Base-by-base conservation (phyloP, 2,329 filamentous ascomycete genomes). In the Scedosporium minutisporum region DNA sequence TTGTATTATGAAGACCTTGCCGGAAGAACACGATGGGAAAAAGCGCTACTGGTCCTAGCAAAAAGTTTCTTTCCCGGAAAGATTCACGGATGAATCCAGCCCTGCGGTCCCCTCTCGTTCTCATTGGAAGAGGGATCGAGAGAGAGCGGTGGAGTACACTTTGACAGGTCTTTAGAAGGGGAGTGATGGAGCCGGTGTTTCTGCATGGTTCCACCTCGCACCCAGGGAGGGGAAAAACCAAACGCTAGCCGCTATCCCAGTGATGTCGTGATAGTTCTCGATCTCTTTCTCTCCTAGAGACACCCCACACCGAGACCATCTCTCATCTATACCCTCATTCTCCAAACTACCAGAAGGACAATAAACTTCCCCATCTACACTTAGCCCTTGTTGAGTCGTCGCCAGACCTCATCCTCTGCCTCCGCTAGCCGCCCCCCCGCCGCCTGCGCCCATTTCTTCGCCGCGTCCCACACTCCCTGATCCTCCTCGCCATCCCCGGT, bases 361-460 rank as follows among this genome's bases (percentile, higher is more conserved):
- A 12, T 23, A 63, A 64, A 70, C 63, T 57, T 59, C 51, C 33
- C 48, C 58, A 44, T n/a, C 60, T 63, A 62, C 14, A 63, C 65
- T 69, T 76, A 81, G 58, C 81, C 76, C 73, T 83, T 85, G 73
- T 84, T 87, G 69, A 87, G 83, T 69, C 78, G 80, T 72, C 80
- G 81, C 85, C 85, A 87, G 25, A 87, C 79, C 71, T 86, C 83
- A 60, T 75, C 76, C 75, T 87, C 85, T 14, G 82, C 83, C 14
- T 79, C 81, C 7, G 79, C 81, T 29, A 87, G 72, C 69, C 79
- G 83, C 65, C 80, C 80, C 60, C 84, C 84, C 6, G 84, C 84
- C 41, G 78, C 78, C 64, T 78, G 74, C 57, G 81, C 82, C 77
- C 82, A 80, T 71, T 82, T 85, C 76, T 82, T 84, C 10, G 83